Evolutionary conservation across 2,329 filamentous ascomycete species (phyloP), one percentile per base, ranked within the genome.

Genomic region (Monascus ruber): DNA sequence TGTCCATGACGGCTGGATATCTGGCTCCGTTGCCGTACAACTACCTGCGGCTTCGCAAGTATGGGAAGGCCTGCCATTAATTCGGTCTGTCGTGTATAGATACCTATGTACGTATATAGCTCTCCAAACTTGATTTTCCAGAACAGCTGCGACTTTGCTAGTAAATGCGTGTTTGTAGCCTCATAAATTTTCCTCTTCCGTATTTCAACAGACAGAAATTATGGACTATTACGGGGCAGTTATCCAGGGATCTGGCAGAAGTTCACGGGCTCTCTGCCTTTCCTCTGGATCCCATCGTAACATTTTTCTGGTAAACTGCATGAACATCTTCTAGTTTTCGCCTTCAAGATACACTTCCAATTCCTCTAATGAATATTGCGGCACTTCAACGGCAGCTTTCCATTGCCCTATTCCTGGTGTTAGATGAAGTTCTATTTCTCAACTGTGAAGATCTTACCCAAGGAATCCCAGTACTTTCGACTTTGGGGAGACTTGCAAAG

Each of bases 251-350:
- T 63, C 42, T 26, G 37, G 11, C 25, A 52, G 41, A 31, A 53
- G 42, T 34, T 54, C 42, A 26, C 36, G 39, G 9, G 50, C 50
- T 11, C 36, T 46, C 28, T 44, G 36, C 39, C 50, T 47, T 27
- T 47, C 41, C 28, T 48, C 41, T 10, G 43, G 47, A 31, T 40
- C 39, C 56, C 55, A 60, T 37, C 42, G 44, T 36, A 59, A 36
- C 46, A 58, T 59, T 39, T 52, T 59, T 29, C 49, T 43, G 33
- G 58, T 42, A 11, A 59, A 52, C 2, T 34, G 32, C 11, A 59
- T 37, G 38, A 59, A 54, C 6, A 40, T 42, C 33, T 49, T 54
- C n/a, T n/a, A n/a, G 31, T 54, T 46, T 25, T 50, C 40, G 25
- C 51, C 53, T 24, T 49, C 36, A 8, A 57, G 46, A 28, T 47